Conservation (phyloP, 768 basidiomycete species). For the Lentinula detonsa region DNA sequence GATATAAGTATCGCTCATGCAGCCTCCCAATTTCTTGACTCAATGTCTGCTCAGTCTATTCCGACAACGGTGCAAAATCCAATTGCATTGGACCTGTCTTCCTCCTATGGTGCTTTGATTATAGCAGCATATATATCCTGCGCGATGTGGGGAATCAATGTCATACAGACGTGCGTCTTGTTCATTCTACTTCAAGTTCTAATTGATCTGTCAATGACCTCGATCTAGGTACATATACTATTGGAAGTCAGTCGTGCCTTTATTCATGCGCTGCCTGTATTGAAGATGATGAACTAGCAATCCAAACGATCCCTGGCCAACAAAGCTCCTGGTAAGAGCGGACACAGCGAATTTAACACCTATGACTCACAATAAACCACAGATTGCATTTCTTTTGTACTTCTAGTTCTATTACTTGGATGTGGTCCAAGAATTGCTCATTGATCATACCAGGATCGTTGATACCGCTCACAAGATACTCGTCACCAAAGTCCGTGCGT, state of each 20-base stretch:
- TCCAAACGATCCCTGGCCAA: constrained; percentile 9
- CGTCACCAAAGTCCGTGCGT: constrained; percentile 11
- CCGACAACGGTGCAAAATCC: constrained; percentile 9
- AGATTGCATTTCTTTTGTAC: neutral
- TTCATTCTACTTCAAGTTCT: neutral
- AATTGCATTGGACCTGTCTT: constrained; percentile 7
- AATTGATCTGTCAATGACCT: neutral
- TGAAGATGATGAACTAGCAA: constrained; percentile 1
- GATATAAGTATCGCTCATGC: neutral
- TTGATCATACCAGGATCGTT: constrained; percentile 2
- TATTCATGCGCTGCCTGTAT: neutral
- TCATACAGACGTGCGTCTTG: constrained; percentile 4
- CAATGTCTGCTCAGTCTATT: constrained; percentile 8
- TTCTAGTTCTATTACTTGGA: neutral
- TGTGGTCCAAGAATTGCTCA: neutral
- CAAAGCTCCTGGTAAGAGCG: constrained; percentile 6
- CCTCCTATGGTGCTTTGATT: constrained; percentile 11
- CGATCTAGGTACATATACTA: constrained; percentile 8
- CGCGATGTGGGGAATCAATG: constrained; percentile 11
- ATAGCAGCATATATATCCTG: constrained; percentile 11
- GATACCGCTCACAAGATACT: constrained; percentile 12
- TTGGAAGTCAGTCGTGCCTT: constrained; percentile 7
- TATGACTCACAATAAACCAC: neutral
- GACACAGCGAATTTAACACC: neutral
- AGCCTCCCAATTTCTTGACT: neutral